Conservation (phyloP, 2,329 filamentous ascomycete genomes). For the Colletotrichum cereale region DNA sequence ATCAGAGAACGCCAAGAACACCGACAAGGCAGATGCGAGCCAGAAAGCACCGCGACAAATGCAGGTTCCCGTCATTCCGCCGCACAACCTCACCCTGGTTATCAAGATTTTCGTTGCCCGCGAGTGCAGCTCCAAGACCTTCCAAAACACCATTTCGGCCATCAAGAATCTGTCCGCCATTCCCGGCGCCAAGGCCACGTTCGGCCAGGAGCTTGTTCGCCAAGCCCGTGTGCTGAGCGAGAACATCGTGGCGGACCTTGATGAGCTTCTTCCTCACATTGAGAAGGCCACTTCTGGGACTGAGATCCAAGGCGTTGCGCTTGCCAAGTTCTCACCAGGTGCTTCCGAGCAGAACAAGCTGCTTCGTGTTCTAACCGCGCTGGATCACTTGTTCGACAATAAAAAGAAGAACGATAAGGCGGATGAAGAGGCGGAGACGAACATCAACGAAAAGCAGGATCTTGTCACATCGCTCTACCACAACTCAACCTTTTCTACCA, state of each 20-base stretch:
- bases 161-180: constrained; percentile 98
- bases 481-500: constrained; percentile 86
- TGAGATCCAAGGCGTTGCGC: constrained; percentile 93
- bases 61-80: constrained; percentile 86
- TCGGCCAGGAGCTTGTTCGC: constrained; percentile 91
- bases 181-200: constrained; percentile 87
- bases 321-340: constrained; percentile 95
- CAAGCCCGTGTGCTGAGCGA: constrained; percentile 89
- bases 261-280: constrained; percentile 88
- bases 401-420: constrained; percentile 71
- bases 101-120: constrained; percentile 96
- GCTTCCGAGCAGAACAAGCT: constrained; percentile 98
- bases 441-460: constrained; percentile 79
- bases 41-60: constrained; percentile 70
- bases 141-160: constrained; percentile 97
- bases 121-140: constrained; percentile 97
- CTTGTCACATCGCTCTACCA: constrained; percentile 90
- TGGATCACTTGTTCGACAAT: constrained; percentile 94
- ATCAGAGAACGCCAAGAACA: constrained; percentile 49
- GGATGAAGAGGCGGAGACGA: constrained; percentile 61
- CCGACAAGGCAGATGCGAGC: constrained; percentile 56
- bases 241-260: constrained; percentile 86
- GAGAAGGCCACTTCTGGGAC: constrained; percentile 88
- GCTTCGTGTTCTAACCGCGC: constrained; percentile 88
- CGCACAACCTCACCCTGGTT: constrained; percentile 91